Percentiles rank a stretch among this genome's conserved stretches.
These are phyloP conservation scores for Lachnellula arida DNA, from an alignment of 2,329 filamentous ascomycete species.

Conservation along the genomic window DNA sequence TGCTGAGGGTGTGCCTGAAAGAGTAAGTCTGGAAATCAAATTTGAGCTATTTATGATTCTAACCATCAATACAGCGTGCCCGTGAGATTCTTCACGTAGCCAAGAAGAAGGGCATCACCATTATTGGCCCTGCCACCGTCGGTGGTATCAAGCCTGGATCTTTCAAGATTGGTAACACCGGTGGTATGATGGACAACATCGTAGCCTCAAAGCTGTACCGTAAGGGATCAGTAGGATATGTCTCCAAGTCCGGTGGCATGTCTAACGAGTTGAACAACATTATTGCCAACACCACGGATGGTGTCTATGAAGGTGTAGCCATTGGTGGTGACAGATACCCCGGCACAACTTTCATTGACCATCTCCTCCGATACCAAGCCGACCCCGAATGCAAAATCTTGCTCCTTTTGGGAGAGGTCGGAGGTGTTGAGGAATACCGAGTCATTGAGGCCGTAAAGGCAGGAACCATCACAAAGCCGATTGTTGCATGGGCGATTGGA, in stretches of 20 bases:
- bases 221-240: slow-evolving; percentile 96
- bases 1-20: slow-evolving; percentile 97
- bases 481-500: slow-evolving; percentile 98
- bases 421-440: slow-evolving; percentile 99
- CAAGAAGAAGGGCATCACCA: slow-evolving; percentile 97
- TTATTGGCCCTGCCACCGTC: slow-evolving; percentile 96
- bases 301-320: slow-evolving; percentile 98
- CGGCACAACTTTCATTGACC: slow-evolving; percentile 98
- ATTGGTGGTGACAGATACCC: slow-evolving; percentile 99
- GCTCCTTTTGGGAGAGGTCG: slow-evolving; percentile 92
- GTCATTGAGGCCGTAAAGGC: slow-evolving; percentile 97
- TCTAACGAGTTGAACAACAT: slow-evolving; percentile 99
- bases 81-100: slow-evolving; percentile 97
- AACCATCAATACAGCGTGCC: slow-evolving; percentile 60
- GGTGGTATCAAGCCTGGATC: slow-evolving; percentile 99
- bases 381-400: slow-evolving; percentile 98
- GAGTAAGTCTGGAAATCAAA: slow-evolving; percentile 55
- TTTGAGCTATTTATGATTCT: slow-evolving; percentile 18
- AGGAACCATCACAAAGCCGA: slow-evolving; percentile 93
- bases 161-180: slow-evolving; percentile 99
- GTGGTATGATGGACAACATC: slow-evolving; percentile 99
- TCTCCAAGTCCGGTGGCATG: slow-evolving; percentile 99
- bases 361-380: slow-evolving; percentile 91
- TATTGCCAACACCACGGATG: slow-evolving; percentile 90
- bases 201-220: slow-evolving; percentile 99